Conservation (phyloP, 202 grass and related monocot species). For the Setaria italica region DNA sequence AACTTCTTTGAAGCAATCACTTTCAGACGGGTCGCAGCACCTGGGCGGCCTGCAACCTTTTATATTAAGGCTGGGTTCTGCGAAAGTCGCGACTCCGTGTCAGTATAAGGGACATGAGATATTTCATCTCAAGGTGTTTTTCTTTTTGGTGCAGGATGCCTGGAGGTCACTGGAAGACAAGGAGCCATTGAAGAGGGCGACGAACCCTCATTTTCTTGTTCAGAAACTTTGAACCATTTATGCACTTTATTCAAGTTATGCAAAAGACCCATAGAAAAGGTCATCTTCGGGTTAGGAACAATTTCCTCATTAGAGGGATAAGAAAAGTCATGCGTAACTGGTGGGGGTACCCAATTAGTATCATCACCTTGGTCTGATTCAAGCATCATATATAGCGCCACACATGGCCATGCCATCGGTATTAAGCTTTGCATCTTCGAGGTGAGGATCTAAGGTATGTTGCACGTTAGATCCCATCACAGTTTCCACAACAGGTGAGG, state of each 20-base stretch:
- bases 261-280: background rate
- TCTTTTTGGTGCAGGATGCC: background rate
- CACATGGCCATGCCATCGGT: background rate
- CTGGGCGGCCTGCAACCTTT: background rate
- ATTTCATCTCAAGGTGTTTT: background rate
- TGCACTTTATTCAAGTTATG: no score
- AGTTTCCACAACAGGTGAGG: no score
- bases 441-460: no score
- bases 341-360: background rate
- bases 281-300: background rate
- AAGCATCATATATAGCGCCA: no score
- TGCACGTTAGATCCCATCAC: no score
- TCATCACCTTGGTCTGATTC: background rate
- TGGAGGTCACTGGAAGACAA: background rate
- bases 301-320: background rate
- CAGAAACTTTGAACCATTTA: accelerated
- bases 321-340: background rate
- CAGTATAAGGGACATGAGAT: background rate
- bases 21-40: background rate
- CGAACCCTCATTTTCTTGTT: background rate
- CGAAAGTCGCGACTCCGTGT: background rate
- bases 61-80: background rate
- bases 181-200: background rate
- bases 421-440: no score
- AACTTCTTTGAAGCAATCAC: background rate